phyloP scores from a whole-genome alignment of 2,329 filamentous ascomycete genomes.

The Ceratocystis albifundus region DNA sequence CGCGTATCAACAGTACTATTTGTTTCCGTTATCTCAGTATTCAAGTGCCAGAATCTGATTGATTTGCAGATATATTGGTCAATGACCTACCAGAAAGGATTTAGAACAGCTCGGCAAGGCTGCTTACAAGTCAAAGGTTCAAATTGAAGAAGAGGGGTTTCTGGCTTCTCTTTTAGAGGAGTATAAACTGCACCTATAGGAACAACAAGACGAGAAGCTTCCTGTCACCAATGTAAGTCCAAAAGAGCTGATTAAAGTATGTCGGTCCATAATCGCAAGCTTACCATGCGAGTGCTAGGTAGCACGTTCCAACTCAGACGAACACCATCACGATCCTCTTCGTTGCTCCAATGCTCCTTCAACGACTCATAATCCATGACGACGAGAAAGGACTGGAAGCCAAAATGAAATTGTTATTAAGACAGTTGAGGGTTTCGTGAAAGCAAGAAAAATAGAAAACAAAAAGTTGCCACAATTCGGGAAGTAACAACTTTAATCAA shows the following conservation, averaged over 20 bases:
- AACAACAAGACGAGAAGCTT: constrained; percentile 87
- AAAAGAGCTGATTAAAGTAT: background rate
- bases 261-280: constrained; percentile 39
- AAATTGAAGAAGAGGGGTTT: constrained; percentile 82
- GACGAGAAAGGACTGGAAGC: background rate
- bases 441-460: background rate
- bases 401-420: background rate
- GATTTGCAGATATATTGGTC: too few species aligned
- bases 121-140: constrained; percentile 95
- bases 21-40: too few species aligned
- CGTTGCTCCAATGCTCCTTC: constrained; percentile 93
- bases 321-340: constrained; percentile 92
- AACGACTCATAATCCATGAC: constrained; percentile 82
- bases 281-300: constrained; percentile 90
- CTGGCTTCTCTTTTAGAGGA: constrained; percentile 84
- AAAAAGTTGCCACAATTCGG: background rate
- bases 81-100: constrained; percentile 74
- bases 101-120: constrained; percentile 89
- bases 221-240: constrained; percentile 41
- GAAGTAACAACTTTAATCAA: background rate
- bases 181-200: constrained; percentile 95
- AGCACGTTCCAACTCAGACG: constrained; percentile 98
- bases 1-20: constrained; percentile 69
- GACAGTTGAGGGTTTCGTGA: background rate
- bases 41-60: too few species aligned